Base-by-base conservation (phyloP, 179 eudicot species). In the Gypsophila paniculata region DNA sequence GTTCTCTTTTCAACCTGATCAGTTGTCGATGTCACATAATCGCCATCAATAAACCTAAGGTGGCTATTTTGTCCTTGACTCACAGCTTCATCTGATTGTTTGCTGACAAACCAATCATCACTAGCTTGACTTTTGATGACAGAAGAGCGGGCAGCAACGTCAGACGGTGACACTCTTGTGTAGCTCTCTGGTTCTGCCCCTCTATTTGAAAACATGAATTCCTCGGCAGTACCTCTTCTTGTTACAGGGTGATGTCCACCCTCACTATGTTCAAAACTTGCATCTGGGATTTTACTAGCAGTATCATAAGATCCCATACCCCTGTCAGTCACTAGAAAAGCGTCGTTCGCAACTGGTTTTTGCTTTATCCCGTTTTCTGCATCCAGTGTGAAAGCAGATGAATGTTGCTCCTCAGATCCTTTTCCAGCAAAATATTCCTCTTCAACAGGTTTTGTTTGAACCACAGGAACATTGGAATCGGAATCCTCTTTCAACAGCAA, bases 401-500 rank as follows among this genome's bases (percentile, higher is more conserved):
- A 36, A 75, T 38, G 76, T 61, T 52, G 84, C 49, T 78, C 82
- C 61, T 70, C 69, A 8, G 76, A 83, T 66, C 34, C 66, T 71
- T 77, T 82, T 12, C 61, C 70, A 9, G 76, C 5, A 51, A 65
- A 65, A 65, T 62, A 46, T 39, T 73, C 81, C 72, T 85, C 85
- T 65, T 81, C 85, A 54, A 71, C 69, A 19, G 72, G 78, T 18
- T 74, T 29, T 23, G 81, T 46, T 22, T 73, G 78, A 23, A 71
- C 54, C 75, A 79, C 81, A 18, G 63, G 69, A 61, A 32, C 74
- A 68, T 70, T 73, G 5, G 80, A 53, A 19, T 73, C 75, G 0
- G 90, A 69, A 21, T 86, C 91, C 22, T 89, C 91, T 81, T 55
- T 85, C 86, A 91, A 61, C 69, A 90, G 79, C 22, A 91, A 86